Percentiles rank a stretch among this genome's conserved stretches.
Evolutionary conservation across 2,329 filamentous ascomycete genomes (phyloP).

Genomic region (Botrytis paeoniae): DNA sequence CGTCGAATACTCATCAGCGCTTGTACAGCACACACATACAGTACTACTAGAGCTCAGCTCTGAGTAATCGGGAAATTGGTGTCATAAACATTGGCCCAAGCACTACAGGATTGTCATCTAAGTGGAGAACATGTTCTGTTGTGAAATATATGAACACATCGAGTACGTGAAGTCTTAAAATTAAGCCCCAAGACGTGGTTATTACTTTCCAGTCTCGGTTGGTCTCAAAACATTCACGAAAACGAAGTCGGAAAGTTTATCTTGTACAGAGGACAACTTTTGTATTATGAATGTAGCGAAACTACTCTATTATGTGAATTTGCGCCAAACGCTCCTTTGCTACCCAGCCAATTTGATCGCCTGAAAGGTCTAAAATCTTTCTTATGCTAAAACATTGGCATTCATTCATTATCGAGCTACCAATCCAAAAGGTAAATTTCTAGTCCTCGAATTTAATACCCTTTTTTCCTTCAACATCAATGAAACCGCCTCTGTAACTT

Average conservation of each 20-base stretch:
- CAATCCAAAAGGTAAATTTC: conserved; percentile 24
- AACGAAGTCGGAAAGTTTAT: not conserved
- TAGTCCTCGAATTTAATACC: conserved; percentile 94
- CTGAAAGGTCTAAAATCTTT: conserved; percentile 5
- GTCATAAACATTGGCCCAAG: not conserved
- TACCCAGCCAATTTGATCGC: conserved; percentile 10
- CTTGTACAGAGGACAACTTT: conserved; percentile 14
- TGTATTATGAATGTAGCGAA: conserved; percentile 16
- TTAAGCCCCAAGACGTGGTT: not conserved
- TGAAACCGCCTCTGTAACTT: conserved; percentile 82
- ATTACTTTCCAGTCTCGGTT: not conserved
- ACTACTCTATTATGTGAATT: conserved; percentile 13
- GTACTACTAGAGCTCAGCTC: not conserved
- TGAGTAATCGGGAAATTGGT: not conserved
- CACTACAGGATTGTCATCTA: not conserved
- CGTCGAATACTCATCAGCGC: not conserved
- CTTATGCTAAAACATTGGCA: not conserved
- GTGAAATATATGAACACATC: not conserved
- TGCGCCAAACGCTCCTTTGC: conserved; percentile 20
- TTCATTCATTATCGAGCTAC: not conserved
- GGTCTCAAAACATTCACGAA: not conserved
- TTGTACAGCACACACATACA: conserved; percentile 4
- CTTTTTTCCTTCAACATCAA: conserved; percentile 79
- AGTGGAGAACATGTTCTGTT: not conserved
- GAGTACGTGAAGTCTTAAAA: not conserved